Evolutionary conservation across 495 filamentous ascomycete species (phyloP).

Genomic region (Daldinia grandis): DNA sequence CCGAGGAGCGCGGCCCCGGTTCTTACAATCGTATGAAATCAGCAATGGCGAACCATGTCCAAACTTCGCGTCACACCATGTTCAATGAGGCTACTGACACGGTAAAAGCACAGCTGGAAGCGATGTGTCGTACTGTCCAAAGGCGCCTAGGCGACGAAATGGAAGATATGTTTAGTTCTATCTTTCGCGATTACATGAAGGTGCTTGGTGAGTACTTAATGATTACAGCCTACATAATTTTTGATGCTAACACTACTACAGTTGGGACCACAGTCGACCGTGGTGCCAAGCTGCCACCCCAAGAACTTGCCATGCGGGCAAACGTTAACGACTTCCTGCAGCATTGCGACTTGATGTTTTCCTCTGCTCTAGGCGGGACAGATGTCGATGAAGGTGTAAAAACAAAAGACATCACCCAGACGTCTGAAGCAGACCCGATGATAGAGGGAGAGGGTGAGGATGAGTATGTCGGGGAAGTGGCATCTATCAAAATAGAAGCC

Average conservation of each 20-base stretch:
- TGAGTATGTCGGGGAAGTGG: not conserved
- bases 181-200: constrained; percentile 58
- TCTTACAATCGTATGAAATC: constrained; percentile 64
- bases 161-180: constrained; percentile 12
- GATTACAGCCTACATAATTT: not conserved
- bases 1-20: constrained; percentile 58
- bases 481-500: not conserved
- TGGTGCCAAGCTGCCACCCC: not conserved
- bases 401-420: not conserved
- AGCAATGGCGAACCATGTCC: constrained; percentile 62
- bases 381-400: not conserved
- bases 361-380: not conserved
- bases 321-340: constrained; percentile 12
- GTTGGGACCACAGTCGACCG: constrained; percentile 11
- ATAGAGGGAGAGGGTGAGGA: not conserved
- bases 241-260: constrained; percentile 1
- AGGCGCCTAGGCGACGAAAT: not conserved
- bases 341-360: constrained; percentile 9
- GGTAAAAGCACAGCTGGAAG: not conserved
- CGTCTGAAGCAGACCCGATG: not conserved
- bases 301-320: constrained; percentile 17
- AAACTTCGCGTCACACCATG: constrained; percentile 54
- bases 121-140: not conserved
- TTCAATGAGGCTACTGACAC: constrained; percentile 47
- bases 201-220: constrained; percentile 28